These are phyloP conservation scores for Rehmannia glutinosa DNA, from an alignment of 257 asterid species.

Conservation along the genomic window DNA sequence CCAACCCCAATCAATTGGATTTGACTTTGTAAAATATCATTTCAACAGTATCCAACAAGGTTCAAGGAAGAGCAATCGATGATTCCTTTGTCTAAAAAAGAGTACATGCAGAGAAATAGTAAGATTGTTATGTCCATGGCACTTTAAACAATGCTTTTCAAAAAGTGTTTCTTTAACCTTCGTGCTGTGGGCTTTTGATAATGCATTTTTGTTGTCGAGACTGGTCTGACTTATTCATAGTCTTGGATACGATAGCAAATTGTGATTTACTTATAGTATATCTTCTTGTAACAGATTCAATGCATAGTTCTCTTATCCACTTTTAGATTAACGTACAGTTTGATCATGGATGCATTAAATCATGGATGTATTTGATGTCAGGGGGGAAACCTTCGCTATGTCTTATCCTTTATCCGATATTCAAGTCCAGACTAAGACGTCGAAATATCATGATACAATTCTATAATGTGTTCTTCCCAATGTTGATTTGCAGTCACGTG, in stretches of 20 bases:
- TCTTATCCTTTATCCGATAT: no score
- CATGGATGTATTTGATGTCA: background rate
- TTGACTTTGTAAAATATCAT: background rate
- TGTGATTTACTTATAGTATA: background rate
- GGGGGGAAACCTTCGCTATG: no score
- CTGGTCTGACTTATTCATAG: background rate
- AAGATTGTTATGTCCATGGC: no score
- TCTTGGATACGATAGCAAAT: no score
- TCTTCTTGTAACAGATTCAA: conserved; percentile 4
- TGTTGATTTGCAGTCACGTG: no score
- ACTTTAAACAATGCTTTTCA: background rate
- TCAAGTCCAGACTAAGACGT: background rate
- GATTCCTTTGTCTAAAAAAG: background rate
- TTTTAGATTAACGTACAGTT: background rate
- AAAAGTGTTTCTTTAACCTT: no score
- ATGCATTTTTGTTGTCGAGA: background rate
- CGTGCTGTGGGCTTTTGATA: no score
- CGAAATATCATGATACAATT: no score
- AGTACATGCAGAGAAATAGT: background rate
- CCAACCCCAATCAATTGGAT: background rate
- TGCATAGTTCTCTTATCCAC: background rate
- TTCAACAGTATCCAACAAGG: background rate
- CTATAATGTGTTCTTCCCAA: no score
- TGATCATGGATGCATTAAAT: no score
- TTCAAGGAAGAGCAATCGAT: background rate